Percentiles rank a stretch among this genome's conserved stretches.
phyloP scores from a whole-genome alignment of 2,329 filamentous ascomycete species.

The Metarhizium robertsii region DNA sequence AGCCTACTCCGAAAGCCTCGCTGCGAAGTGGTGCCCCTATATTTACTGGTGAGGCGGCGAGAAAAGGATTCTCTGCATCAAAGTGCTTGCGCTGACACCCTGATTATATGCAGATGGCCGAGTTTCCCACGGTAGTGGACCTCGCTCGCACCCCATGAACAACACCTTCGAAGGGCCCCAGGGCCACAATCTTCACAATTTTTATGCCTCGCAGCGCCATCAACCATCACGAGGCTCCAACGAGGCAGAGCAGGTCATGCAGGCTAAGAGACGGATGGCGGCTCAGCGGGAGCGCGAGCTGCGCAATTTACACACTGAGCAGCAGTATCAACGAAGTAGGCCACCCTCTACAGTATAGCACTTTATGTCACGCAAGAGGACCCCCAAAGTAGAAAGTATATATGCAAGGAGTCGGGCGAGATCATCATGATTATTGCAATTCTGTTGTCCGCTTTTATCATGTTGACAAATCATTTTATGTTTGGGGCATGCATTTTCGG shows the following conservation, averaged over 20 bases:
- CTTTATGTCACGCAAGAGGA: slow-evolving; percentile 25
- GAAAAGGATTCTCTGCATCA: background rate
- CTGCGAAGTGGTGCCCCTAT: slow-evolving; percentile 7
- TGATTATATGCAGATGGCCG: slow-evolving; percentile 53
- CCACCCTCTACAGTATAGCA: slow-evolving; percentile 67
- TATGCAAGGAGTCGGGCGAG: slow-evolving; percentile 12
- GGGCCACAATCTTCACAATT: slow-evolving; percentile 76
- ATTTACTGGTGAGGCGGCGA: slow-evolving; percentile 5
- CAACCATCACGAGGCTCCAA: slow-evolving; percentile 72
- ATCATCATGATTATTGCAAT: slow-evolving; percentile 8
- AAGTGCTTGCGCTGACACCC: slow-evolving; percentile 13
- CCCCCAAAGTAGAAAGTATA: slow-evolving; percentile 31
- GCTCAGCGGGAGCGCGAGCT: slow-evolving; percentile 98
- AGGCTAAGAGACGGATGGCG: slow-evolving; percentile 98
- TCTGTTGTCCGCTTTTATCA: slow-evolving; percentile 1
- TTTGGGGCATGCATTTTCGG: slow-evolving; percentile 2
- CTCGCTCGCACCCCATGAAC: slow-evolving; percentile 75
- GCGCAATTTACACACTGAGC: slow-evolving; percentile 99
- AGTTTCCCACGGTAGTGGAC: slow-evolving; percentile 49
- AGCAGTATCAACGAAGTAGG: slow-evolving; percentile 99
- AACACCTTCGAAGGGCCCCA: slow-evolving; percentile 69
- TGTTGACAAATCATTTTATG: slow-evolving; percentile 5
- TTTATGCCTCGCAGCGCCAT: slow-evolving; percentile 89
- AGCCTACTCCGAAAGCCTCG: slow-evolving; percentile 27
- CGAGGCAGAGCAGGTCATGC: slow-evolving; percentile 97